These are phyloP conservation scores for Oxalis stricta DNA, from an alignment of 441 rosid species.

Conservation along the genomic window DNA sequence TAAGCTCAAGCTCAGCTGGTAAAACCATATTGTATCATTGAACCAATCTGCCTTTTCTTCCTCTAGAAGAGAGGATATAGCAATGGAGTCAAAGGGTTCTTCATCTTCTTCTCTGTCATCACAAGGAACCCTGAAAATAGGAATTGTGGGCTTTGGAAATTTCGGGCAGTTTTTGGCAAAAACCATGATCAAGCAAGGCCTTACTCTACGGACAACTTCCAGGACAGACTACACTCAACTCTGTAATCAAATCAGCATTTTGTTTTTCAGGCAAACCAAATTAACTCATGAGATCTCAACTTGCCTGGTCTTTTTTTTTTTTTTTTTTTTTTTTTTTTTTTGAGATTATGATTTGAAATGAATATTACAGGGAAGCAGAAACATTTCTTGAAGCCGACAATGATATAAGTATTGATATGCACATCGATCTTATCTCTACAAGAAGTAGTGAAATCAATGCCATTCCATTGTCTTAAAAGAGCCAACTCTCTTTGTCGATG, in stretches of 20 bases:
- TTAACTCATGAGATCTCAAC: no score
- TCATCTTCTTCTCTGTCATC: conserved; percentile 8
- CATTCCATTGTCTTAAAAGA: conserved; percentile 21
- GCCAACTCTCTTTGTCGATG: conserved; percentile 35
- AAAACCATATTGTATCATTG: no score
- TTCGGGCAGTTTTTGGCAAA: conserved; percentile 45
- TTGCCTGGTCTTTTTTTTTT: no score
- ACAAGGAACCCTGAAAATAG: conserved; percentile 22
- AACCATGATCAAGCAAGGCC: conserved; percentile 45
- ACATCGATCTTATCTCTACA: conserved; percentile 37
- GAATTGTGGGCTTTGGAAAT: conserved; percentile 39
- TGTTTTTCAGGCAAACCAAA: conserved; percentile 25
- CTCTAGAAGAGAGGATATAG: no score
- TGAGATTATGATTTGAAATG: neutral
- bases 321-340: no score
- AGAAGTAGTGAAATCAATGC: conserved; percentile 24
- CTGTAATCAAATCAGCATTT: conserved; percentile 19
- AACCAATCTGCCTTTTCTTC: no score
- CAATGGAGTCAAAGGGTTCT: no score
- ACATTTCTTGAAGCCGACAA: conserved; percentile 27
- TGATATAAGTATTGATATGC: conserved; percentile 35
- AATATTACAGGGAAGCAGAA: conserved; percentile 16
- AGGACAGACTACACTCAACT: conserved; percentile 35
- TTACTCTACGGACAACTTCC: conserved; percentile 28
- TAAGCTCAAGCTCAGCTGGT: no score